Percentiles rank a stretch among this genome's conserved stretches.
phyloP scores from a whole-genome alignment of 768 basidiomycete genomes.

The Hygrophoropsis aurantiaca region DNA sequence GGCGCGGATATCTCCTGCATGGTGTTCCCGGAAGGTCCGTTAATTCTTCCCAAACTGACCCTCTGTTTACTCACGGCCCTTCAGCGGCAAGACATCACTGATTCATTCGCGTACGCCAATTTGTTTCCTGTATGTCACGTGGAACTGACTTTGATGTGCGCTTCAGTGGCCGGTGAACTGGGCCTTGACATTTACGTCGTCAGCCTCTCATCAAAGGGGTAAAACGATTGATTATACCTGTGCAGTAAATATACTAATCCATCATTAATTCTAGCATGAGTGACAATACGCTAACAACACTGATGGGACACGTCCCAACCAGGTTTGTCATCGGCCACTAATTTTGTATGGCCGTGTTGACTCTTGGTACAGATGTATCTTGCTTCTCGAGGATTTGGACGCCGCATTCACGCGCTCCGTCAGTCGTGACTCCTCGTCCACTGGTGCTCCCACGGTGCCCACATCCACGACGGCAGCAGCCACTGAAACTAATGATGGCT shows the following conservation, averaged over 20 bases:
- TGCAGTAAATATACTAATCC: constrained; percentile 1
- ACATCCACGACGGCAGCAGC: constrained; percentile 39
- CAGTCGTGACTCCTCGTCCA: constrained; percentile 77
- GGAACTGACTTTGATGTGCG: no score
- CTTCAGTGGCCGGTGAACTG: constrained; percentile 68
- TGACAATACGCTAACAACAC: constrained; percentile 81
- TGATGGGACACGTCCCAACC: constrained; percentile 87
- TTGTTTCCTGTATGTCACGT: no score
- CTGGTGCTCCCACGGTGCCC: constrained; percentile 62
- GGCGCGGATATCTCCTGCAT: constrained; percentile 80
- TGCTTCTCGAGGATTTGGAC: constrained; percentile 92
- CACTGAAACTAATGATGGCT: constrained; percentile 64
- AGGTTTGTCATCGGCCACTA: constrained; percentile 46
- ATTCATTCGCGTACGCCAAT: constrained; percentile 56
- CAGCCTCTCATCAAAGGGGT: constrained; percentile 86
- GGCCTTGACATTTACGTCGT: constrained; percentile 91
- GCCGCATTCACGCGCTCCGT: constrained; percentile 89
- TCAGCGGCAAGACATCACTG: constrained; percentile 81
- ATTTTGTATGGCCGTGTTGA: constrained; percentile 10
- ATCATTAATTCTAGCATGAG: constrained; percentile 62
- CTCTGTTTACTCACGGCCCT: constrained; percentile 11
- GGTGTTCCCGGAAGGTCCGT: constrained; percentile 82
- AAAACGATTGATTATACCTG: constrained; percentile 25
- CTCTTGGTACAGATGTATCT: constrained; percentile 63
- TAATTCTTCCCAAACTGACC: constrained; percentile 1